Evolutionary conservation across 176 grass and related monocot species (phyloP).

Genomic region (Eragrostis curvula): DNA sequence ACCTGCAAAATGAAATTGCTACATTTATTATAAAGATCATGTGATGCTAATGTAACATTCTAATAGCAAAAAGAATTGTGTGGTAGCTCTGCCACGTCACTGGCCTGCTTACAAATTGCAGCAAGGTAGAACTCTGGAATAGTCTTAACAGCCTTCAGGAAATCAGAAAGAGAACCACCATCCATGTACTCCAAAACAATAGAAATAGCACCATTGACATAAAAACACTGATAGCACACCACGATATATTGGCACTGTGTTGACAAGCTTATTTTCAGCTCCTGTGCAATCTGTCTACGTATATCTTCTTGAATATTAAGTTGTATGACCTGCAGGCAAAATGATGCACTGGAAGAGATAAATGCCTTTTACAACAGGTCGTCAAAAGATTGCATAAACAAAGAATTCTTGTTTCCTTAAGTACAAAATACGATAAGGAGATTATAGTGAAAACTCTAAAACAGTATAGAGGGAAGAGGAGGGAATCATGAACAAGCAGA

Average conservation of each 20-base stretch:
- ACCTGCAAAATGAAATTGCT: conserved; percentile 51
- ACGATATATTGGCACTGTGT: conserved; percentile 78
- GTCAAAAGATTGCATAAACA: not conserved
- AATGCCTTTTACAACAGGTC: not conserved
- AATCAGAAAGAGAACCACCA: conserved; percentile 78
- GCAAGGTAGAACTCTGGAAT: conserved; percentile 89
- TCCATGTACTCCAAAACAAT: conserved; percentile 98
- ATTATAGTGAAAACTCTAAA: not conserved
- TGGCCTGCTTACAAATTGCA: conserved; percentile 95
- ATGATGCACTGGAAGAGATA: not conserved
- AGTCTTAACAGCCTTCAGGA: conserved; percentile 80
- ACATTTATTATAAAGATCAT: not conserved
- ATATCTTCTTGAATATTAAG: conserved; percentile 80
- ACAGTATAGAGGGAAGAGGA: not conserved
- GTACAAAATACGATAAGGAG: not conserved
- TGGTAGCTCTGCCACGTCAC: conserved; percentile 41
- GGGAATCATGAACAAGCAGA: conserved; percentile 10
- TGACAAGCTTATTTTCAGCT: conserved; percentile 86
- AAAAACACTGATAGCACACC: conserved; percentile 84
- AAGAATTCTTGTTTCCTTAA: not conserved
- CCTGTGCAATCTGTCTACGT: conserved; percentile 74
- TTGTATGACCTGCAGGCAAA: conserved; percentile 72
- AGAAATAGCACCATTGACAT: conserved; percentile 84
- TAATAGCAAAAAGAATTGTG: conserved; percentile 8
- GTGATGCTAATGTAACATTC: not conserved